Evolutionary conservation across 2,329 filamentous ascomycete genomes (phyloP).

Genomic region (Tolypocladium paradoxum): DNA sequence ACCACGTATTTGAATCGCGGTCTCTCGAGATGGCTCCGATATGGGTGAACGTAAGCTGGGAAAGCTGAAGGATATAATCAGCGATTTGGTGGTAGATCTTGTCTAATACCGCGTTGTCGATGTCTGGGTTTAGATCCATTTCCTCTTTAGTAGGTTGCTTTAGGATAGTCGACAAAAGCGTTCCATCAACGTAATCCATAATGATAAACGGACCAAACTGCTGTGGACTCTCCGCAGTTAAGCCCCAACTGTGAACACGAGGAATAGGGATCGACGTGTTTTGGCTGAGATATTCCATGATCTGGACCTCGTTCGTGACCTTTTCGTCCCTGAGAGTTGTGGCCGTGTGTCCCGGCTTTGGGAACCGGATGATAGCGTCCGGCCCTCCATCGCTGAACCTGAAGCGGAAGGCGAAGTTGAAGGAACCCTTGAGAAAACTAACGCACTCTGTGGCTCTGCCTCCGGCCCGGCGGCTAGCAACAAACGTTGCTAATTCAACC

Average conservation of each 20-base stretch:
- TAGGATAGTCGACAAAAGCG: constrained; percentile 10
- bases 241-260: constrained; percentile 13
- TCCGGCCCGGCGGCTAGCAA: constrained; percentile 8
- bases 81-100: constrained; percentile 14
- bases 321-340: constrained; percentile 17
- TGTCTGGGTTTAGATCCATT: constrained; percentile 8
- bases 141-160: constrained; percentile 12
- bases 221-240: constrained; percentile 16
- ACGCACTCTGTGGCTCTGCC: constrained; percentile 9
- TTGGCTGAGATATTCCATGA: constrained; percentile 16
- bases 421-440: constrained; percentile 16
- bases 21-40: constrained; percentile 24
- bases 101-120: constrained; percentile 11
- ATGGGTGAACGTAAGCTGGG: constrained; percentile 14
- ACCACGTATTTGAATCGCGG: constrained; percentile 15
- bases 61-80: constrained; percentile 17
- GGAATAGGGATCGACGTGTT: constrained; percentile 21
- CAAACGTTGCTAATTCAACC: constrained; percentile 10
- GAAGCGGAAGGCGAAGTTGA: constrained; percentile 16
- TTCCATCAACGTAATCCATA: constrained; percentile 19
- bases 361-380: constrained; percentile 16
- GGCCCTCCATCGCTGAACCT: constrained; percentile 9
- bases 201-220: constrained; percentile 22
- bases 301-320: constrained; percentile 15
- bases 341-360: constrained; percentile 12